Evolutionary conservation across 192 early-diverging fungal genomes (phyloP).

Genomic region (Radiomyces spectabilis): DNA sequence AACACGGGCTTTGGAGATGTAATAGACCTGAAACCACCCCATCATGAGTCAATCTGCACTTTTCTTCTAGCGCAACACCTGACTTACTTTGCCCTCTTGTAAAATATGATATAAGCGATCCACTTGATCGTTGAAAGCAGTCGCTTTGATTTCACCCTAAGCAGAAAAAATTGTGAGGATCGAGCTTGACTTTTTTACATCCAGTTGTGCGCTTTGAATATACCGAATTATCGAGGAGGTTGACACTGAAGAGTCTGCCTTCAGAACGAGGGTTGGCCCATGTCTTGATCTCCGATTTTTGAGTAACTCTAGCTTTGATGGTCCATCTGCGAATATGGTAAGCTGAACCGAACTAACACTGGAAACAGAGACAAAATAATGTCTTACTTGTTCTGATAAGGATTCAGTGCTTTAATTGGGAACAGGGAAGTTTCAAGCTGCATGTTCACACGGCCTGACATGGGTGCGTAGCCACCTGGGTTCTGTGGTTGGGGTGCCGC

Average conservation of each 20-base stretch:
- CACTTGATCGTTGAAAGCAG: constrained; percentile 87
- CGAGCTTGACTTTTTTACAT: background rate
- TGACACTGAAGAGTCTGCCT: constrained; percentile 85
- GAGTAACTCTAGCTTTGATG: constrained; percentile 82
- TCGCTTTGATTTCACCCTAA: constrained; percentile 92
- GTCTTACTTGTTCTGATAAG: constrained; percentile 76
- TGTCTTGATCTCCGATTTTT: constrained; percentile 74
- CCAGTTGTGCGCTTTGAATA: constrained; percentile 12
- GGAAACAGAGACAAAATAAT: too few species aligned
- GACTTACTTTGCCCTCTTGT: constrained; percentile 57
- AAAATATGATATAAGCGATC: constrained; percentile 71
- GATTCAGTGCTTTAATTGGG: constrained; percentile 71
- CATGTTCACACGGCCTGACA: constrained; percentile 13
- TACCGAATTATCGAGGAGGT: constrained; percentile 81
- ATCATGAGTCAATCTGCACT: background rate
- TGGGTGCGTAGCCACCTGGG: background rate
- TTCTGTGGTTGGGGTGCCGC: background rate
- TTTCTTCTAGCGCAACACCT: background rate
- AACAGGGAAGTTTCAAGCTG: constrained; percentile 25
- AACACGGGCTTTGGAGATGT: constrained; percentile 73
- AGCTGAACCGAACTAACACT: too few species aligned
- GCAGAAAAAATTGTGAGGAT: background rate
- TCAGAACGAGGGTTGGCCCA: constrained; percentile 74
- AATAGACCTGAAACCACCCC: constrained; percentile 42
- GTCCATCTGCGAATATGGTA: constrained; percentile 88